phyloP scores from a whole-genome alignment of 345 rosid species.

The Kernera saxatilis region DNA sequence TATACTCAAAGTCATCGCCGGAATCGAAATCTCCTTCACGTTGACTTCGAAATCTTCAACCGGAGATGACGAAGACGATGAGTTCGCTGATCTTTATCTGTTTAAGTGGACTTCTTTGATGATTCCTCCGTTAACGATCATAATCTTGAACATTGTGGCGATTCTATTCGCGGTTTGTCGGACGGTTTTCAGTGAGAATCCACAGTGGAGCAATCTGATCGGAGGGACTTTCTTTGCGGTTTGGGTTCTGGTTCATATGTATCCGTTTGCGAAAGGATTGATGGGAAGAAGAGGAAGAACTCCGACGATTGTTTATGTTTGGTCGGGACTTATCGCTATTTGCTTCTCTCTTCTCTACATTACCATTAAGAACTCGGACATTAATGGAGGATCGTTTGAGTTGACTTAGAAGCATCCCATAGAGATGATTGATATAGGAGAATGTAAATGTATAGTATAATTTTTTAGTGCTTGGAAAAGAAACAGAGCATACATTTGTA shows the following conservation, averaged over 20 bases:
- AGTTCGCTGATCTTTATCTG: constrained; percentile 61
- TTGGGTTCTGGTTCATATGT: constrained; percentile 82
- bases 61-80: constrained; percentile 60
- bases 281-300: constrained; percentile 76
- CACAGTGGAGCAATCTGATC: constrained; percentile 56
- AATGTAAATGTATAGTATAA: background rate
- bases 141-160: constrained; percentile 65
- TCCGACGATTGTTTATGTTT: constrained; percentile 61
- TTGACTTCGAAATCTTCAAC: constrained; percentile 56
- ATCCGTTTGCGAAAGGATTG: constrained; percentile 77
- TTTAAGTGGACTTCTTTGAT: constrained; percentile 77
- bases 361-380: constrained; percentile 47
- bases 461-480: background rate
- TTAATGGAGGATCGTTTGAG: constrained; percentile 53
- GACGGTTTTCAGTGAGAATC: constrained; percentile 44
- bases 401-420: constrained; percentile 42
- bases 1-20: constrained; percentile 68
- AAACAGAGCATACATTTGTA: background rate
- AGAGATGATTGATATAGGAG: background rate
- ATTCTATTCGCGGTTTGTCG: constrained; percentile 52
- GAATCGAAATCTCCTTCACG: constrained; percentile 74
- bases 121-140: constrained; percentile 74
- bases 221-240: constrained; percentile 80
- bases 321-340: constrained; percentile 78
- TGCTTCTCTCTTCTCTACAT: constrained; percentile 71